Conservation (phyloP, 768 basidiomycete species). For the Mycena galericulata region DNA sequence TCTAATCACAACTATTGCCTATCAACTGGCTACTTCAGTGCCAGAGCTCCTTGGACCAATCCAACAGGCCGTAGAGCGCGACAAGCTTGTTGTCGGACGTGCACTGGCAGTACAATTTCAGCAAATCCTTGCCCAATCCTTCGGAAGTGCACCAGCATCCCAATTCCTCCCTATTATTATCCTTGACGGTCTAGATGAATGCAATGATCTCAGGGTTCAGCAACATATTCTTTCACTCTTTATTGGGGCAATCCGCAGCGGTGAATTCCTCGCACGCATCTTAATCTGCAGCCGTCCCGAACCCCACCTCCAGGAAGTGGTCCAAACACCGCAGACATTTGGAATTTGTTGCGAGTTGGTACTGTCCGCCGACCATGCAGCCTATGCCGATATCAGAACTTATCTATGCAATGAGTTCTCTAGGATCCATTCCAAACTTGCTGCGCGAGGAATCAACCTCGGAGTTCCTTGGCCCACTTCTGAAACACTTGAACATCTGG, state of each 20-base stretch:
- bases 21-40: conserved; percentile 35
- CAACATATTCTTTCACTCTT: background rate
- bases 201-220: background rate
- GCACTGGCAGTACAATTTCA: conserved; percentile 25
- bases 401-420: conserved; percentile 6
- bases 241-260: background rate
- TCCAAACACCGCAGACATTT: background rate
- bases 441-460: background rate
- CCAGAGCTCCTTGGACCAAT: conserved; percentile 18
- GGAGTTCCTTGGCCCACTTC: background rate
- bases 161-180: background rate
- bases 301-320: background rate
- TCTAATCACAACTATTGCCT: conserved; percentile 42
- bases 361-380: background rate
- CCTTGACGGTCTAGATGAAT: conserved; percentile 3
- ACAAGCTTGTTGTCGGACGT: conserved; percentile 26
- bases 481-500: background rate
- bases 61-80: conserved; percentile 15
- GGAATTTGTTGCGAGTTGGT: background rate
- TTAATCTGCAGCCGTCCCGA: background rate
- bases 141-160: background rate
- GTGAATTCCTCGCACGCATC: background rate
- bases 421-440: background rate
- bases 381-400: background rate
- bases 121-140: conserved; percentile 28